Percentiles rank a stretch among this genome's conserved stretches.
These are phyloP conservation scores for Martensiomyces pterosporus DNA, from an alignment of 192 early-diverging fungal genomes.

Conservation along the genomic window DNA sequence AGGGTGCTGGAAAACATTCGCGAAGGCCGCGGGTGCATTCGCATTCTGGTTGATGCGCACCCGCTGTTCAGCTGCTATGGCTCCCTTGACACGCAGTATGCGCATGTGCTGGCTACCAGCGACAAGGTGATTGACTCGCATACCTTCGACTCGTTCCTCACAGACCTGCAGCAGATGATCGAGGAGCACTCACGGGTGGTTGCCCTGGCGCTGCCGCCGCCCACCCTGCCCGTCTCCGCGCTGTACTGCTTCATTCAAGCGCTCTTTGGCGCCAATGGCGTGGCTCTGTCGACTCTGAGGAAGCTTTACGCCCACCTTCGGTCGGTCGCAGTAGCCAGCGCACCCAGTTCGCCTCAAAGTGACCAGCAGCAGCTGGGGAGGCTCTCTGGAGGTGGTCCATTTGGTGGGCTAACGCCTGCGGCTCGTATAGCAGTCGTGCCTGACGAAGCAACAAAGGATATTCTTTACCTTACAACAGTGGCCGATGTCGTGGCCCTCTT, in stretches of 20 bases:
- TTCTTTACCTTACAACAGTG: slow-evolving; percentile 37
- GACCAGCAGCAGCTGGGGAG: no score
- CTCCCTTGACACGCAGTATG: slow-evolving; percentile 1
- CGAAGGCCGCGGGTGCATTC: slow-evolving; percentile 37
- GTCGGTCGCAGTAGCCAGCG: slow-evolving; percentile 18
- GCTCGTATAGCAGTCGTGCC: slow-evolving; percentile 15
- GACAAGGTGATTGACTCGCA: slow-evolving; percentile 12
- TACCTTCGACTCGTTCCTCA: slow-evolving; percentile 28
- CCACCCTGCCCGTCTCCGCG: slow-evolving; percentile 13
- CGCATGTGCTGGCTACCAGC: not conserved
- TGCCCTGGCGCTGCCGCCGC: slow-evolving; percentile 14
- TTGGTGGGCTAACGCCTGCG: no score
- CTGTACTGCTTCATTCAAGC: slow-evolving; percentile 25
- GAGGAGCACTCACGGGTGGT: slow-evolving; percentile 30
- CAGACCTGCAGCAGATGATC: slow-evolving; percentile 14
- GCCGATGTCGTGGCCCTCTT: slow-evolving; percentile 28
- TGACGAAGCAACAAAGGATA: slow-evolving; percentile 35
- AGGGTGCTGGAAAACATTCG: slow-evolving; percentile 23
- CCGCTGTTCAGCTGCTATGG: slow-evolving; percentile 24
- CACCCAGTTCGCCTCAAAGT: not conserved
- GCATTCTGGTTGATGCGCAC: slow-evolving; percentile 24
- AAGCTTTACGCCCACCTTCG: slow-evolving; percentile 21
- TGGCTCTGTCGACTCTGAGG: slow-evolving; percentile 17
- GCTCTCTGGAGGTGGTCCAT: no score
- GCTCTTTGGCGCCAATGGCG: slow-evolving; percentile 23